Evolutionary conservation across 2,329 filamentous ascomycete species (phyloP), one percentile per base, ranked within the genome.

Genomic region (Colletotrichum cereale): DNA sequence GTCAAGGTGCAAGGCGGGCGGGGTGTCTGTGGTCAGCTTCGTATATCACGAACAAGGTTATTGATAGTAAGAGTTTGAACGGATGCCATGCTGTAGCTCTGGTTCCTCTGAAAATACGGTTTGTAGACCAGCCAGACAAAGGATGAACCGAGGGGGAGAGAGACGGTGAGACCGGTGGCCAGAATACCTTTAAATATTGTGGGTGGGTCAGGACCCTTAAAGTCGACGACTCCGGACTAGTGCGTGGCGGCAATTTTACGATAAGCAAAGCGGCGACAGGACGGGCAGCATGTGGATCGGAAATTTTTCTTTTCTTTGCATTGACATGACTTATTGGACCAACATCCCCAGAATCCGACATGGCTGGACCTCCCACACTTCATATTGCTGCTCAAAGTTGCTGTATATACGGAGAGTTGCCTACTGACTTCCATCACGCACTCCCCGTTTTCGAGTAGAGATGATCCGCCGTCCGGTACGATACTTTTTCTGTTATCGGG

Each of bases 181-280:
- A 53, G 64, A 61, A 66, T 52, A 26, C 7, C 38, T 56, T 60
- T 66, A 34, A 69, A 58, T 58, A 14, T 66, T 62, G 62, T 69
- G 61, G 40, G 66, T 58, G 66, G 61, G 47, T 29, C 52, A 58
- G 66, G 65, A 47, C 44, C 55, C 63, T 52, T 48, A 12, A 42
- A 31, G 42, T 52, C 16, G 53, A 69, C 53, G 44, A 66, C 50
- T 53, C 62, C 26, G 66, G 66, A 69, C 66, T 69, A 69, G 66
- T 63, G 66, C 56, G 66, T 50, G 36, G 66, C 62, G 53, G 52
- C 21, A 50, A 52, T 52, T 52, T 69, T 24, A 40, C 26, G 62
- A 69, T 68, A 57, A 63, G 66, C 40, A 40, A 63, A n/a, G n/a
- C n/a, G n/a, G 47, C n/a, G 36, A 40, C 31, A 47, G 36, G 44